phyloP scores from a whole-genome alignment of 2,329 filamentous ascomycete genomes.

The Penicillium sp. region DNA sequence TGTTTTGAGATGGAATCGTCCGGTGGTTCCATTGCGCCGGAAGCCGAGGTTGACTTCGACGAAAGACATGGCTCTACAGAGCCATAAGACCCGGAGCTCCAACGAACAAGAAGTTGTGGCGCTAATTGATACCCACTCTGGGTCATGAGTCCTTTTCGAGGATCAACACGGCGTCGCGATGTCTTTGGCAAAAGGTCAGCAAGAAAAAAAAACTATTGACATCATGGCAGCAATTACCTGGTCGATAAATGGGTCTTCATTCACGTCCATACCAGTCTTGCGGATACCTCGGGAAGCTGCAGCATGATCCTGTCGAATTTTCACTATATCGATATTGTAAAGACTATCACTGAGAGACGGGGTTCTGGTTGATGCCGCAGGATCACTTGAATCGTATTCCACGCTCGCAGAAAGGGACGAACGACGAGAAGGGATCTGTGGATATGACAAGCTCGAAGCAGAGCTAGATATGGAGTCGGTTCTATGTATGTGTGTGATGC shows the following conservation, averaged over 20 bases:
- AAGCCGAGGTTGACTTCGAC: neutral
- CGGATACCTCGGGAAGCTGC: neutral
- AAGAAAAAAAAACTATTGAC: neutral
- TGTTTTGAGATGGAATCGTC: neutral
- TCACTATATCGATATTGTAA: slow-evolving; percentile 24
- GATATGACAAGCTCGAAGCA: slow-evolving; percentile 16
- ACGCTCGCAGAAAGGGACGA: slow-evolving; percentile 25
- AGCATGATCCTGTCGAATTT: slow-evolving; percentile 12
- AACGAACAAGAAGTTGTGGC: slow-evolving; percentile 17
- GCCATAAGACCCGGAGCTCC: slow-evolving; percentile 25
- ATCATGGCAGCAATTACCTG: slow-evolving; percentile 1
- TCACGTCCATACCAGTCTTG: neutral
- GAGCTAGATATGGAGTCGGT: slow-evolving; percentile 2
- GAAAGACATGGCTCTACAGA: slow-evolving; percentile 4
- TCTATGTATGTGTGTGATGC: slow-evolving; percentile 1
- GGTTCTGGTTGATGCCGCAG: slow-evolving; percentile 23
- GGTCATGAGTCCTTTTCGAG: neutral
- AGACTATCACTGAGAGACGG: slow-evolving; percentile 22
- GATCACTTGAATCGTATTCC: slow-evolving; percentile 13
- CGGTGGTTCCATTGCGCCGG: neutral
- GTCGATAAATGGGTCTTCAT: slow-evolving; percentile 19
- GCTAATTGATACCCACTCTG: slow-evolving; percentile 4
- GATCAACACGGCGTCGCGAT: neutral
- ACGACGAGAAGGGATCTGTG: slow-evolving; percentile 27
- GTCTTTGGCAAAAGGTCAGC: slow-evolving; percentile 14